These are phyloP conservation scores for Pseudogymnoascus sp. DNA, from an alignment of 2,329 filamentous ascomycete genomes.

Conservation along the genomic window DNA sequence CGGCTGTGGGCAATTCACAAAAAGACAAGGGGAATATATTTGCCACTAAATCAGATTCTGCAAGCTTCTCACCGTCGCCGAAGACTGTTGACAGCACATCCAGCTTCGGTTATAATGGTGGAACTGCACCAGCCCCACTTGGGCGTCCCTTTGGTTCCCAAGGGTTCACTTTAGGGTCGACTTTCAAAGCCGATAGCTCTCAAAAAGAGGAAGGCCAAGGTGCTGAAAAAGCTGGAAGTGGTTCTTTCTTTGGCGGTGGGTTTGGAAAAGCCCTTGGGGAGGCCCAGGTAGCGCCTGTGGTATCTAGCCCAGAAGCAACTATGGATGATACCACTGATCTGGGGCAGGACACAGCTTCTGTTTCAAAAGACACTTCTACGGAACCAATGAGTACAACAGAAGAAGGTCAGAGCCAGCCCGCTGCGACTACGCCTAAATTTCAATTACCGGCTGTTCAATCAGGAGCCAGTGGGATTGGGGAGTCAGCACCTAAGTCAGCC, in stretches of 20 bases:
- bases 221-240: constrained; percentile 32
- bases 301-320: constrained; percentile 37
- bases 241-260: constrained; percentile 53
- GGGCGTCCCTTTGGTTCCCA: constrained; percentile 27
- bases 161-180: constrained; percentile 28
- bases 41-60: constrained; percentile 16
- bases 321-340: constrained; percentile 33
- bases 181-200: constrained; percentile 39
- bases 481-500: neutral
- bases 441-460: neutral
- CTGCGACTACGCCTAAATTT: constrained; percentile 24
- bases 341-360: neutral
- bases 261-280: constrained; percentile 54
- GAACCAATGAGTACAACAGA: neutral
- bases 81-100: constrained; percentile 29
- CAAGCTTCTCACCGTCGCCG: constrained; percentile 16
- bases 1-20: constrained; percentile 26
- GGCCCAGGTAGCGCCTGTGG: constrained; percentile 29
- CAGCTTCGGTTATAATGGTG: constrained; percentile 14
- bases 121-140: neutral
- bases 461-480: neutral
- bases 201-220: constrained; percentile 50
- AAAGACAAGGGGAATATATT: constrained; percentile 29
- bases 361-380: neutral
- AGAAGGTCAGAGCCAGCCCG: neutral